A percentile compares a stretch with the other conserved stretches of the same genome.
These are phyloP conservation scores for Ustilago shanxiensis DNA, from an alignment of 1,284 basidiomycete genomes.

Conservation along the genomic window DNA sequence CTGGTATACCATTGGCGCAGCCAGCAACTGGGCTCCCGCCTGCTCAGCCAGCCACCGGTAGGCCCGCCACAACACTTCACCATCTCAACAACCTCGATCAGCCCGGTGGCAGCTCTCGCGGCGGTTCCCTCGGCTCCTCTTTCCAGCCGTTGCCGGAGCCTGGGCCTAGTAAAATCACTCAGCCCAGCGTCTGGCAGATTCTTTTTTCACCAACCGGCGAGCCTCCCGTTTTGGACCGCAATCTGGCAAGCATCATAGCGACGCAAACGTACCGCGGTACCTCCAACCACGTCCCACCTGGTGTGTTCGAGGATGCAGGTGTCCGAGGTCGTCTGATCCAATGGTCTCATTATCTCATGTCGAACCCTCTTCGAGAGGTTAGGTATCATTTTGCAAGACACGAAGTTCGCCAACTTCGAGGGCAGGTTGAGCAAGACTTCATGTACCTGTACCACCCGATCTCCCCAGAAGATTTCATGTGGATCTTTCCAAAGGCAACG, in stretches of 20 bases:
- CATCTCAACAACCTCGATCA: not conserved
- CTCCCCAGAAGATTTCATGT: not conserved
- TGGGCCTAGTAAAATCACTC: not conserved
- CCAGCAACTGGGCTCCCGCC: not conserved
- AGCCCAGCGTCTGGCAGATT: not conserved
- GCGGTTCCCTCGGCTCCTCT: not conserved
- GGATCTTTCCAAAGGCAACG: slow-evolving; percentile 9
- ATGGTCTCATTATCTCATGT: slow-evolving; percentile 1
- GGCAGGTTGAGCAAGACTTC: not conserved
- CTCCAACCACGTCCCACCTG: not conserved
- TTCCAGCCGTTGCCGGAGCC: not conserved
- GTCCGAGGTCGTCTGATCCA: not conserved
- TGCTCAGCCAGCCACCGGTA: not conserved
- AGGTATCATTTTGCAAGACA: not conserved
- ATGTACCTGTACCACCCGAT: slow-evolving; percentile 12
- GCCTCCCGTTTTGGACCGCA: slow-evolving; percentile 1
- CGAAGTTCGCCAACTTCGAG: too few species aligned
- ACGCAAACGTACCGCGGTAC: not conserved
- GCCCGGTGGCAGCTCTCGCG: not conserved
- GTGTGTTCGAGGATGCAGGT: not conserved
- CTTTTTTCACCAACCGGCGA: not conserved
- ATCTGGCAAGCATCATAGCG: slow-evolving; percentile 1
- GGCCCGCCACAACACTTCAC: not conserved
- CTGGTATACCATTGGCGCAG: not conserved
- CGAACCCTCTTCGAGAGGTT: not conserved